A percentile compares a stretch with the other conserved stretches of the same genome.
Evolutionary conservation across 2,329 filamentous ascomycete genomes (phyloP).

Genomic region (Zasmidium angulare): DNA sequence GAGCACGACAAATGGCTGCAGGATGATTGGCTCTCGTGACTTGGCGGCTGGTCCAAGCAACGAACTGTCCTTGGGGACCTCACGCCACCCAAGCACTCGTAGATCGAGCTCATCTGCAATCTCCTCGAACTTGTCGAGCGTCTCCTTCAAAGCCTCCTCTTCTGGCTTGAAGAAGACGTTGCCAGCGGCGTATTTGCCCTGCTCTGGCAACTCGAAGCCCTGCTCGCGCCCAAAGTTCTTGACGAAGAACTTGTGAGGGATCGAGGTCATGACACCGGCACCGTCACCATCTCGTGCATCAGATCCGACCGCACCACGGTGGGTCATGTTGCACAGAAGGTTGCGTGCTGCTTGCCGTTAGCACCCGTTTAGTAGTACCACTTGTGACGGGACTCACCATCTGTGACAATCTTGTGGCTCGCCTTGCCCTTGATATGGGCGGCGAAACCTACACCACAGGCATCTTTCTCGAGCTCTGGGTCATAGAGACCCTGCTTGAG

Average conservation of each 20-base stretch:
- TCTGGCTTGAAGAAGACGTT: constrained; percentile 99
- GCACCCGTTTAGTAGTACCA: constrained; percentile 15
- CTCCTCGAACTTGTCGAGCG: constrained; percentile 89
- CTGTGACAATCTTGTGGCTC: constrained; percentile 97
- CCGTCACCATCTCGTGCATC: constrained; percentile 97
- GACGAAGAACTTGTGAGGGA: constrained; percentile 96
- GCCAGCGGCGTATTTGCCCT: constrained; percentile 92
- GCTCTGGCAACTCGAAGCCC: constrained; percentile 79
- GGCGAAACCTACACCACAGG: constrained; percentile 98
- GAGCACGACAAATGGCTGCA: constrained; percentile 93
- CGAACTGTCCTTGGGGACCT: constrained; percentile 89
- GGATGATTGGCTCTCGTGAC: constrained; percentile 90
- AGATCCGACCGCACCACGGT: constrained; percentile 95
- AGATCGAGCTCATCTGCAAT: constrained; percentile 84
- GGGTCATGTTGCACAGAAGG: constrained; percentile 99
- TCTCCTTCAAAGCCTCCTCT: constrained; percentile 82
- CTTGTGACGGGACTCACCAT: constrained; percentile 65
- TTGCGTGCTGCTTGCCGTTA: constrained; percentile 67
- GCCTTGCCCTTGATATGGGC: constrained; percentile 97
- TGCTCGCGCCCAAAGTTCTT: constrained; percentile 97
- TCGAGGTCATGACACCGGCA: constrained; percentile 98
- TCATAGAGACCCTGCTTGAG: constrained; percentile 99
- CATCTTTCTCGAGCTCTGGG: constrained; percentile 95
- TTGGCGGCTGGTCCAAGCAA: constrained; percentile 89
- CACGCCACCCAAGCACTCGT: constrained; percentile 92